Base-by-base conservation (phyloP, 768 basidiomycete genomes). In the Pleurotus ostreatus region DNA sequence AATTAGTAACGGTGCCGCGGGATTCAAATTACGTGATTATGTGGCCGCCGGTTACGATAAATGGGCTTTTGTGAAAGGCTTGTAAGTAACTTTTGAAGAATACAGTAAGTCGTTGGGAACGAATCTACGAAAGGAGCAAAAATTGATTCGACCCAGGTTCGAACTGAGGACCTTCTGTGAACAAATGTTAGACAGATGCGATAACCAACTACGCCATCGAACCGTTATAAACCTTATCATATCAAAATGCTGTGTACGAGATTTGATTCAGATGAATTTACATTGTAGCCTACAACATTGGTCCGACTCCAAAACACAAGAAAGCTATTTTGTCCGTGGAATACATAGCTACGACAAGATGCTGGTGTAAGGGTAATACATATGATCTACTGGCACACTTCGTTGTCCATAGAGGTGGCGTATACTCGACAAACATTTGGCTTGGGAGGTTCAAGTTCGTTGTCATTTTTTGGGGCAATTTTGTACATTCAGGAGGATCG, bases 171-270 rank as follows among this genome's bases (percentile, higher is more conserved):
- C 82, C 83, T 83, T 82, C 83, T 83, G 83, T 84, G 84, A 34
- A 34, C 30, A 4, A 11, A 34, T 85, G 84, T 86, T 83, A 85
- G 83, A 85, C 84, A 84, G 82, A 85, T 83, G 84, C 81, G 83
- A 86, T 86, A 85, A 86, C 84, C 84, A 86, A 84, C 82, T 85
- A 86, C 84, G 81, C 84, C 84, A 85, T 53, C 51, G 51, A 53
- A 53, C 51, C 51, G 7, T 5, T 20, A 47, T 25, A 8, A 9
- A 47, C 46, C 5, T 15, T 8, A 16, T 25, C 30, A 11, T 9
- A 34, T 11, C 30, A 11, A 4, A 34, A 34, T 34, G 8, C 1
- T 11, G 2, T 34, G 30, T 11, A 34, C 30, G 2, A 9, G 8
- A 11, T 9, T 11, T 34, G 9, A 34, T 34, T 34, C 30, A 34